These are phyloP conservation scores for Scheffersomyces insectosa DNA, from an alignment of 1,139 yeast genomes.

Conservation along the genomic window DNA sequence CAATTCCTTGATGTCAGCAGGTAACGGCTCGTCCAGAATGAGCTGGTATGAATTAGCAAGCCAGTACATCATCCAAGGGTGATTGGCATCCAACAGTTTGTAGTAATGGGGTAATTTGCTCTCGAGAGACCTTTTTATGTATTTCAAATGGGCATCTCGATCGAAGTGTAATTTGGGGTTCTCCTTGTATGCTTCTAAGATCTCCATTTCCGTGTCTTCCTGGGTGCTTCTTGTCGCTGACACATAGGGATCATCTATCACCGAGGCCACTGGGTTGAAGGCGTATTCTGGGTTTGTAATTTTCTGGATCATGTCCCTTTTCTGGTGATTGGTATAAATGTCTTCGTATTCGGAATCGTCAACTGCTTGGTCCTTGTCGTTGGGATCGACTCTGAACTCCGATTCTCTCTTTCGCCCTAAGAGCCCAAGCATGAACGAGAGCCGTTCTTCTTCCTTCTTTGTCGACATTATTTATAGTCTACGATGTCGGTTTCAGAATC, in stretches of 20 bases:
- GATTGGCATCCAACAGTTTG: slow-evolving; percentile 74
- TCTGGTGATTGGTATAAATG: slow-evolving; percentile 3
- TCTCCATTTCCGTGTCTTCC: slow-evolving; percentile 11
- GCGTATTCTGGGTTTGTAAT: slow-evolving; percentile 1
- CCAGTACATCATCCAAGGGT: slow-evolving; percentile 93
- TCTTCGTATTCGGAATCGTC: slow-evolving; percentile 2
- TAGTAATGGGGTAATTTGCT: slow-evolving; percentile 50
- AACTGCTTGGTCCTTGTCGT: neutral
- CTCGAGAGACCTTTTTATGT: slow-evolving; percentile 29
- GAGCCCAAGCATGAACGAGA: slow-evolving; percentile 12
- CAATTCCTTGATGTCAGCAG: slow-evolving; percentile 8
- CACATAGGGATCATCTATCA: slow-evolving; percentile 9
- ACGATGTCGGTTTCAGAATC: too few species aligned
- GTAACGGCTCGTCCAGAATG: slow-evolving; percentile 2
- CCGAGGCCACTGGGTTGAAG: slow-evolving; percentile 5
- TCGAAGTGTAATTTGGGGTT: slow-evolving; percentile 8
- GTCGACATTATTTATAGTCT: neutral
- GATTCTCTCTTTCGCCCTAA: slow-evolving; percentile 10
- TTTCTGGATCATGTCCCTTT: slow-evolving; percentile 4
- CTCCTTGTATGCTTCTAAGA: slow-evolving; percentile 10
- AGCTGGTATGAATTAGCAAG: slow-evolving; percentile 50
- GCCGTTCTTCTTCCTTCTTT: slow-evolving; percentile 7
- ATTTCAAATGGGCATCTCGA: slow-evolving; percentile 15
- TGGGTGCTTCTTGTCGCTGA: slow-evolving; percentile 14
- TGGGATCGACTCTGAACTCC: neutral